phyloP scores from a whole-genome alignment of 306 rosid species.

The Cucurbita pepo region DNA sequence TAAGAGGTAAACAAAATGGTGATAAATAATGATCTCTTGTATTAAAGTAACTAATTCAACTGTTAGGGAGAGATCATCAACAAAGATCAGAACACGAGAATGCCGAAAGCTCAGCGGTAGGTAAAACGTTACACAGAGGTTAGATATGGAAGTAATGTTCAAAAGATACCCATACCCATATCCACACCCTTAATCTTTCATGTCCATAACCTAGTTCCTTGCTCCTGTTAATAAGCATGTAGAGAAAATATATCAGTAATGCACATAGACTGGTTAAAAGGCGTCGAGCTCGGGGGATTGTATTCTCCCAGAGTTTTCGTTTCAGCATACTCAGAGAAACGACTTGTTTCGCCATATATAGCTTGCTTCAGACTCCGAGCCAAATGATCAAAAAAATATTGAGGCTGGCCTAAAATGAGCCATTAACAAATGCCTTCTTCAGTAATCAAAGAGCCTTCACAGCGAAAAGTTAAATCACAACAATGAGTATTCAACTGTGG shows the following conservation, averaged over 20 bases:
- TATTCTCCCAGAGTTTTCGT: not conserved
- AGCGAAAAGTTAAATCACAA: not conserved
- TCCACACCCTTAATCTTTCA: not conserved
- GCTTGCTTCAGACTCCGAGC: not conserved
- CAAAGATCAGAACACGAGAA: not conserved
- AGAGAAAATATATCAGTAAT: not conserved
- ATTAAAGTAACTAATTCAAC: not conserved
- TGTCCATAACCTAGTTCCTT: not conserved
- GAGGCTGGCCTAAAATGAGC: conserved; percentile 1
- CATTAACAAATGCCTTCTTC: not conserved
- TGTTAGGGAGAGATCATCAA: not conserved
- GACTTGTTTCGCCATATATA: not conserved
- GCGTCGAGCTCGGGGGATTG: not conserved
- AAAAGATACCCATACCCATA: not conserved
- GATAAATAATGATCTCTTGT: not conserved
- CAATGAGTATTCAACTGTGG: not conserved
- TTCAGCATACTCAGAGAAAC: not conserved
- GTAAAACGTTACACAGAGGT: not conserved
- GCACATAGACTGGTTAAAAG: not conserved
- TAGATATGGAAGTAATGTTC: not conserved
- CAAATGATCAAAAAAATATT: not conserved
- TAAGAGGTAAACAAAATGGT: not conserved
- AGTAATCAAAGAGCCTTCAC: not conserved
- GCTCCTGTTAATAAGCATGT: not conserved
- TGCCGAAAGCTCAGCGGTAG: not conserved